Conservation (phyloP, 2,329 filamentous ascomycete species). For the Cordyceps javanica region DNA sequence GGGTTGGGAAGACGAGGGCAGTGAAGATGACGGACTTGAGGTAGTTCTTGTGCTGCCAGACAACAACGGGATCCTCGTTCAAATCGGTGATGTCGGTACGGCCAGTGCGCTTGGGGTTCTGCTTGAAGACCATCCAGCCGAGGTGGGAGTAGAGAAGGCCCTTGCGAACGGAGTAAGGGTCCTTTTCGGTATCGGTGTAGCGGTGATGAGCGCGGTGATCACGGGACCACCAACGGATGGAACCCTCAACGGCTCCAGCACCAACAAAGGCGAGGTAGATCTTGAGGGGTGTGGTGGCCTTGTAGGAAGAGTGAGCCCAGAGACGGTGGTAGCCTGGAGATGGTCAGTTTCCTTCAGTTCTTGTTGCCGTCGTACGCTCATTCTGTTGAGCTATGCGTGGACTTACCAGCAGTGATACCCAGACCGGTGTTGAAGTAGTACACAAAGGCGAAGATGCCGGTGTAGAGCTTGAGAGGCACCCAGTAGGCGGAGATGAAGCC, state of each 20-base stretch:
- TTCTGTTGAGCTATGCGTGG: neutral
- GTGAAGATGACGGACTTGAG: conserved; percentile 73
- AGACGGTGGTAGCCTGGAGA: conserved; percentile 52
- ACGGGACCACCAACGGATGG: conserved; percentile 82
- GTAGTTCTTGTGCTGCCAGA: conserved; percentile 86
- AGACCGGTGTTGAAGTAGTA: conserved; percentile 84
- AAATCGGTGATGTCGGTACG: conserved; percentile 84
- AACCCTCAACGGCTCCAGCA: conserved; percentile 78
- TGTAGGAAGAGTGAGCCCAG: conserved; percentile 83
- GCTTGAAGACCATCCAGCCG: conserved; percentile 91
- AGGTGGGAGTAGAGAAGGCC: conserved; percentile 72
- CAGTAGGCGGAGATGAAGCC: conserved; percentile 71
- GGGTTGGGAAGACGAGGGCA: conserved; percentile 67
- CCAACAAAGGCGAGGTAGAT: conserved; percentile 78
- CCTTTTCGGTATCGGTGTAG: conserved; percentile 89
- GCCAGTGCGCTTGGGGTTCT: conserved; percentile 84
- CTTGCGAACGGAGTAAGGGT: conserved; percentile 87
- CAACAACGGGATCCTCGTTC: conserved; percentile 77
- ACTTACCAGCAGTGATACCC: conserved; percentile 69
- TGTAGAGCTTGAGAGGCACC: conserved; percentile 68
- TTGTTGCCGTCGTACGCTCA: no score
- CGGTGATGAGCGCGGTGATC: conserved; percentile 85
- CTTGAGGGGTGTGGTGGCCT: conserved; percentile 67
- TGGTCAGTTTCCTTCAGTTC: neutral
- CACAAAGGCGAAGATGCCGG: conserved; percentile 62